Base-by-base conservation (phyloP, 1,139 yeast species). In the Lodderomyces jiufengensis region DNA sequence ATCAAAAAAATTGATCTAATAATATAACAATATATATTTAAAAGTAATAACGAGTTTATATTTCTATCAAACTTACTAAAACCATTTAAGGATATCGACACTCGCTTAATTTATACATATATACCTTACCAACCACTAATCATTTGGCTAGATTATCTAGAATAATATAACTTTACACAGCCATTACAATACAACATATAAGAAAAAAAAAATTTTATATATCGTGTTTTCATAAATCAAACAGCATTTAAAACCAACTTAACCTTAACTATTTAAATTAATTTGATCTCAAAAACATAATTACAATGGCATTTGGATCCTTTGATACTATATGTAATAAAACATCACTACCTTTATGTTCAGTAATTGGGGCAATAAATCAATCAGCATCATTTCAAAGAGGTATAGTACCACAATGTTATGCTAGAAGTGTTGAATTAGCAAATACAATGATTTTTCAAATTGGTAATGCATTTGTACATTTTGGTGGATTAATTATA, bases 381-480 rank as follows among this genome's bases (percentile, higher is more conserved):
- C 41, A 51, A 39, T 33, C 58, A 38, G 42, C 59, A 33, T 48
- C 48, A 39, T 58, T 74, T 45, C 47, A 55, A 12, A 55, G 64
- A 13, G 95, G 96, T 3, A 68, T 87, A 22, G 59, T 85, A 31
- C 82, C 97, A 2, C 57, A 60, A 29, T 92, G 97, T 60, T 90
- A 86, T 48, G 83, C 97, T 1, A 70, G 97, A 51, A 73, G 90
- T 5, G 87, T 90, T 24, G 90, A 81, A 48, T 57, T 90, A 30
- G 95, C 96, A 37, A 92, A 92, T 59, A 92, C 97, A 1, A 73
- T 86, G 66, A 85, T 92, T 16, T 90, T 87, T 60, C 88, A 87
- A 53, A 71, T 87, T n/a, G 97, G 97, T 21, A 84, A 80, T 43
- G 88, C 95, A 3, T 83, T 88, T 52, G 77, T 88, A 24, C 88